phyloP scores from a whole-genome alignment of 1,139 yeast species.

The Wickerhamomyces sp. region DNA sequence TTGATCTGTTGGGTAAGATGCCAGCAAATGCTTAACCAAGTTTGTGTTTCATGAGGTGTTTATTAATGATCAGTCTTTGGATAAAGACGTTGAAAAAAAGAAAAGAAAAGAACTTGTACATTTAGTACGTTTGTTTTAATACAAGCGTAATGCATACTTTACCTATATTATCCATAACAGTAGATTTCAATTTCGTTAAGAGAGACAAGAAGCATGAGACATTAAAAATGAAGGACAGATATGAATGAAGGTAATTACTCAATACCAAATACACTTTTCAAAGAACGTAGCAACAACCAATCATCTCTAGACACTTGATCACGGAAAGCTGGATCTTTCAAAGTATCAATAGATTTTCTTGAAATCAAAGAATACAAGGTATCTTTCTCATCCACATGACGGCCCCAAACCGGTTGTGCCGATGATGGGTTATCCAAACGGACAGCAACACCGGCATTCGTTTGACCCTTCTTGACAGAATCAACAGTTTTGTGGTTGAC shows the following conservation, averaged over 20 bases:
- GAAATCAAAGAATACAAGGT: slow-evolving; percentile 80
- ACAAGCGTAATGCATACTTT: too few relatives aligned
- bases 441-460: slow-evolving; percentile 98
- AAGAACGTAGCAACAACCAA: slow-evolving; percentile 85
- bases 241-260: slow-evolving; percentile 10
- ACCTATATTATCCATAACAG: too few relatives aligned
- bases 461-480: slow-evolving; percentile 86
- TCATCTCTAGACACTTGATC: slow-evolving; percentile 90
- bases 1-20: slow-evolving; percentile 76
- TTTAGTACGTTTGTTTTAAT: too few relatives aligned
- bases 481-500: slow-evolving; percentile 86
- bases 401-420: slow-evolving; percentile 97
- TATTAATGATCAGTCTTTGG: too few relatives aligned
- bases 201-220: slow-evolving; percentile 2
- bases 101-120: too few relatives aligned
- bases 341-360: slow-evolving; percentile 90
- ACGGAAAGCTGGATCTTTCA: slow-evolving; percentile 97
- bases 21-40: slow-evolving; percentile 27
- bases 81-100: too few relatives aligned
- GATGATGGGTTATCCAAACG: slow-evolving; percentile 90
- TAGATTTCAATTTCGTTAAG: too few relatives aligned
- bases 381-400: slow-evolving; percentile 95
- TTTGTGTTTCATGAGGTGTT: too few relatives aligned
- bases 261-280: slow-evolving; percentile 72
- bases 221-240: slow-evolving; percentile 1